Evolutionary conservation across 768 basidiomycete species (phyloP).

Genomic region (Kwoniella sp.): DNA sequence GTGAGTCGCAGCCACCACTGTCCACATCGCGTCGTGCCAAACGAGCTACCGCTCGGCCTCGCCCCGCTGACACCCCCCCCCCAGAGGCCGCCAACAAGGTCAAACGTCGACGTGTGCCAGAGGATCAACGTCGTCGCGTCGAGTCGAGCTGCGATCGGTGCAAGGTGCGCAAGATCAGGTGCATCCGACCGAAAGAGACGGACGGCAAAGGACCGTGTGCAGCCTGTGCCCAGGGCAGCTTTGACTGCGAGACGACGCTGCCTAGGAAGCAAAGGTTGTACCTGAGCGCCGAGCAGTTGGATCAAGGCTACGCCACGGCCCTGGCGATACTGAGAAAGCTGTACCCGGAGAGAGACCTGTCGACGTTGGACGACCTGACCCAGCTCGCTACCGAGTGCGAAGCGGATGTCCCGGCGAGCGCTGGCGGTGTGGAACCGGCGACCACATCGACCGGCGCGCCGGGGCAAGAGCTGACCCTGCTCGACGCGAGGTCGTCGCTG

Average conservation of each 20-base stretch:
- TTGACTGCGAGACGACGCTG: conserved; percentile 1
- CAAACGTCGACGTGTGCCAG: conserved; percentile 2
- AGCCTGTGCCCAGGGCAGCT: not conserved
- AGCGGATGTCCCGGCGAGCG: not conserved
- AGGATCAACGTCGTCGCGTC: conserved; percentile 6
- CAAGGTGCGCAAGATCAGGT: conserved; percentile 5
- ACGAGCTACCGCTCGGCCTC: no score
- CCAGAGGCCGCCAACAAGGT: not conserved
- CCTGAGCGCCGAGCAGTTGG: not conserved
- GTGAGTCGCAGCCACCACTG: no score
- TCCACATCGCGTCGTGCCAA: no score
- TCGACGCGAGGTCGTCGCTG: no score
- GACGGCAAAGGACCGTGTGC: not conserved
- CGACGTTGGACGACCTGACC: not conserved
- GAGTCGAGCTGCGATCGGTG: conserved; percentile 14
- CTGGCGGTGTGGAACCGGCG: not conserved
- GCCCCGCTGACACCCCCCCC: no score
- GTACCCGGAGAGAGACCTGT: conserved; percentile 2
- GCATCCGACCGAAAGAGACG: not conserved
- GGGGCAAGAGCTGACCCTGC: no score
- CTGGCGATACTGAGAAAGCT: conserved; percentile 1
- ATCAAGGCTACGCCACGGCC: not conserved
- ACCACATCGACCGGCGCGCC: not conserved
- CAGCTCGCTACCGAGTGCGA: not conserved
- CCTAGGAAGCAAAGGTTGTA: conserved; percentile 4